phyloP scores from a whole-genome alignment of 2,329 filamentous ascomycete species.

The Botryotinia convoluta region DNA sequence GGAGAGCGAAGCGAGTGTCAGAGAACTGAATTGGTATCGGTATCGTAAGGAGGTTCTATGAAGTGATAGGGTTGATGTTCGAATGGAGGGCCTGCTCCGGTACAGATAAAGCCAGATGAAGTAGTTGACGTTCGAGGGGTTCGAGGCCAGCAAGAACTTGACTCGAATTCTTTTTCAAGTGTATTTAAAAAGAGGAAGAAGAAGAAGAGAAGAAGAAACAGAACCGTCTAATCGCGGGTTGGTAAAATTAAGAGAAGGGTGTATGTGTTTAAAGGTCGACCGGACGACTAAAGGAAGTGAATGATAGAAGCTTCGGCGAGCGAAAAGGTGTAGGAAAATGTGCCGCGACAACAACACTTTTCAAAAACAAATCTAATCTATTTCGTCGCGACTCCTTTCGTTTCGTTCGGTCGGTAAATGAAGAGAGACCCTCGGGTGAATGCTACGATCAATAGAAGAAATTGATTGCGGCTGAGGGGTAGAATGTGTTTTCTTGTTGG shows the following conservation, averaged over 20 bases:
- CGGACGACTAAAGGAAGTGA: background rate
- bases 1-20: constrained; percentile 35
- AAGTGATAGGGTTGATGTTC: constrained; percentile 20
- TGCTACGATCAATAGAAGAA: background rate
- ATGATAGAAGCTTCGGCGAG: background rate
- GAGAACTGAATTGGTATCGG: constrained; percentile 2
- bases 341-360: background rate
- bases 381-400: background rate
- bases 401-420: constrained; percentile 2
- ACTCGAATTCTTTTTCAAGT: constrained; percentile 3
- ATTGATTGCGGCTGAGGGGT: constrained; percentile 1
- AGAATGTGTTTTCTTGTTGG: background rate
- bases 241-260: constrained; percentile 7
- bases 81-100: constrained; percentile 38
- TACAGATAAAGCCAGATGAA: constrained; percentile 37
- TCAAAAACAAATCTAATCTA: background rate
- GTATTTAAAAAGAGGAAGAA: background rate
- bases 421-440: background rate
- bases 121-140: constrained; percentile 38
- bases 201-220: background rate
- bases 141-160: constrained; percentile 40
- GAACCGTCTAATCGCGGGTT: background rate
- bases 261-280: background rate
- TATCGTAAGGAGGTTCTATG: constrained; percentile 25
- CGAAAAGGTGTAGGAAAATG: background rate